Evolutionary conservation across 176 grass and related monocot genomes (phyloP).

Genomic region (Dactylis glomerata): DNA sequence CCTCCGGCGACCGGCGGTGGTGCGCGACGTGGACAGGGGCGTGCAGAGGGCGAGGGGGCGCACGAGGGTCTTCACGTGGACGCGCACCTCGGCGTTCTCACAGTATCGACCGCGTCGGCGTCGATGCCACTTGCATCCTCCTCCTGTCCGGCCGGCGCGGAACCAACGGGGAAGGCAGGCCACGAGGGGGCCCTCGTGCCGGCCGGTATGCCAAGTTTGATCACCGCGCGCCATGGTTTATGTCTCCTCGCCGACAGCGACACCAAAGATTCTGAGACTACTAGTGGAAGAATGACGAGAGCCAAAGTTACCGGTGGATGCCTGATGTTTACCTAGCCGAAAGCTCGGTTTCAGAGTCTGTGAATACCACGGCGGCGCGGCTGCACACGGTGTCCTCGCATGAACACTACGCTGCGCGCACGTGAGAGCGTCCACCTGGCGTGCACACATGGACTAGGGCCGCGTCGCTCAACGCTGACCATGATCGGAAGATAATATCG

Average conservation of each 20-base stretch:
- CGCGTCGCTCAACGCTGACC: background rate
- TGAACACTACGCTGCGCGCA: background rate
- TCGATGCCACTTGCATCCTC: background rate
- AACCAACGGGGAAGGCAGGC: background rate
- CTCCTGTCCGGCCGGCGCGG: background rate
- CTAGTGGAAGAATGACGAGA: background rate
- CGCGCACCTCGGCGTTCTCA: background rate
- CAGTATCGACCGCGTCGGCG: background rate
- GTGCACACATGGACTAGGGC: background rate
- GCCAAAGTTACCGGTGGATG: background rate
- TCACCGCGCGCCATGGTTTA: background rate
- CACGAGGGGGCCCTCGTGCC: background rate
- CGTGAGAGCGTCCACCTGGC: background rate
- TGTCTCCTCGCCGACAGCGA: background rate
- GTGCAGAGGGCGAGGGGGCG: background rate
- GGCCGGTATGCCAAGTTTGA: background rate
- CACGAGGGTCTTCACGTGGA: constrained; percentile 42
- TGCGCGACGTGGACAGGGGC: background rate
- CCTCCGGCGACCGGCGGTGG: background rate
- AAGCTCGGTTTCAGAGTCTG: background rate
- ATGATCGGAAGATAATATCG: background rate
- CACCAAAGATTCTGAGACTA: background rate
- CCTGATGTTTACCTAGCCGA: background rate
- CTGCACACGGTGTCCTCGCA: background rate
- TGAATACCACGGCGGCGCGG: too few species aligned